phyloP scores from a whole-genome alignment of 306 rosid species.

The Betula pendula region DNA sequence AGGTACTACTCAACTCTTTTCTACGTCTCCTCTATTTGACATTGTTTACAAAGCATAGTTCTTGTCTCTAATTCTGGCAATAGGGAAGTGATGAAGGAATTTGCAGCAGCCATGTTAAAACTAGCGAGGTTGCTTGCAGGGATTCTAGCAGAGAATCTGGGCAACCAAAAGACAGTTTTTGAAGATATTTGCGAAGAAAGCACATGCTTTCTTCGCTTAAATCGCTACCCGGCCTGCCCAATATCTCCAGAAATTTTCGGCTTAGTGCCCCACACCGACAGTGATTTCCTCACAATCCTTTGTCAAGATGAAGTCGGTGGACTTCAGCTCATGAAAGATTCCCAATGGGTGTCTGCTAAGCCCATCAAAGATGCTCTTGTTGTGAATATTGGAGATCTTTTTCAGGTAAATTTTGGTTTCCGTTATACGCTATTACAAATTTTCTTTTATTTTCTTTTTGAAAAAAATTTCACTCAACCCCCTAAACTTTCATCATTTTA shows the following conservation, averaged over 20 bases:
- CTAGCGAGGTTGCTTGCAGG: conserved; percentile 65
- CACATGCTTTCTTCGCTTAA: conserved; percentile 81
- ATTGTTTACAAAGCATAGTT: neutral
- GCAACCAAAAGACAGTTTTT: conserved; percentile 46
- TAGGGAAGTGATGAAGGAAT: conserved; percentile 75
- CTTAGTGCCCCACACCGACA: conserved; percentile 89
- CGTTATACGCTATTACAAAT: neutral
- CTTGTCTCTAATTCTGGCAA: conserved; percentile 25
- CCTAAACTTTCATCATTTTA: too few relatives aligned
- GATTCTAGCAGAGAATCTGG: conserved; percentile 64
- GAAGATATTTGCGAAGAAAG: conserved; percentile 65
- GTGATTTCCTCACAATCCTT: conserved; percentile 86
- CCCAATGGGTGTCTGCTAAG: conserved; percentile 85
- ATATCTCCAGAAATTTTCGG: conserved; percentile 57
- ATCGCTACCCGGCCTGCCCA: conserved; percentile 78
- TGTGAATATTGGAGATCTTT: conserved; percentile 90
- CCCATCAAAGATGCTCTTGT: conserved; percentile 82
- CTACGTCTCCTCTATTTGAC: too few relatives aligned
- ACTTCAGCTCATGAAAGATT: conserved; percentile 87
- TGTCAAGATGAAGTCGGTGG: conserved; percentile 88
- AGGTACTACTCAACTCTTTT: conserved; percentile 42
- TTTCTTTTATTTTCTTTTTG: too few relatives aligned
- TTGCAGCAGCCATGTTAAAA: conserved; percentile 71
- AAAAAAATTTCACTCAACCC: too few relatives aligned
- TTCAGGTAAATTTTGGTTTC: conserved; percentile 53